These are phyloP conservation scores for Pseudogymnoascus sp. DNA, from an alignment of 2,329 filamentous ascomycete species.

Conservation along the genomic window DNA sequence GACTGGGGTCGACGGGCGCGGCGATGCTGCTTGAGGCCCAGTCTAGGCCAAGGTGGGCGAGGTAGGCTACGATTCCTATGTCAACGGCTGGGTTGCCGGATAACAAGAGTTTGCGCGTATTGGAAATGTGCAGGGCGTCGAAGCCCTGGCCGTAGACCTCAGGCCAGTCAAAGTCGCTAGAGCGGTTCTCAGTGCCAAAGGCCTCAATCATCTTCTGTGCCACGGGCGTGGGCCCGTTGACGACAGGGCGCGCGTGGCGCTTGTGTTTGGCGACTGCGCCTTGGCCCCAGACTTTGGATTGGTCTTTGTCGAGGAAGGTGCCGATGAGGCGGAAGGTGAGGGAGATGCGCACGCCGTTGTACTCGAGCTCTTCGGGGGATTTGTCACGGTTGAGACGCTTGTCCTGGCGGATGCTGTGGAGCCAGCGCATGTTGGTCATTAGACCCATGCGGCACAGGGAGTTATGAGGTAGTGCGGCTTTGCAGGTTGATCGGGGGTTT, in stretches of 20 bases:
- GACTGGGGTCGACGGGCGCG: constrained; percentile 19
- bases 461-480: constrained; percentile 74
- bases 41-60: constrained; percentile 39
- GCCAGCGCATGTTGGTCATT: constrained; percentile 73
- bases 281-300: constrained; percentile 77
- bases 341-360: constrained; percentile 70
- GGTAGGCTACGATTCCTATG: constrained; percentile 40
- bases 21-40: constrained; percentile 26
- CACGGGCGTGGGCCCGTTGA: constrained; percentile 60
- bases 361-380: constrained; percentile 59
- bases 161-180: constrained; percentile 64
- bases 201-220: constrained; percentile 63
- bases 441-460: constrained; percentile 79
- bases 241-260: constrained; percentile 49
- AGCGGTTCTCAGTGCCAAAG: constrained; percentile 80
- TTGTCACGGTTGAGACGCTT: constrained; percentile 65
- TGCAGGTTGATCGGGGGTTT: constrained; percentile 33
- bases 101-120: constrained; percentile 35
- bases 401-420: constrained; percentile 87
- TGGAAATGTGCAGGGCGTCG: constrained; percentile 63
- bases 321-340: constrained; percentile 85
- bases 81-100: constrained; percentile 41
- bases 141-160: constrained; percentile 69
- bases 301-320: constrained; percentile 65
- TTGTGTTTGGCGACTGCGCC: constrained; percentile 65